Evolutionary conservation across 495 filamentous ascomycete species (phyloP).

Genomic region (Xylaria longipes): DNA sequence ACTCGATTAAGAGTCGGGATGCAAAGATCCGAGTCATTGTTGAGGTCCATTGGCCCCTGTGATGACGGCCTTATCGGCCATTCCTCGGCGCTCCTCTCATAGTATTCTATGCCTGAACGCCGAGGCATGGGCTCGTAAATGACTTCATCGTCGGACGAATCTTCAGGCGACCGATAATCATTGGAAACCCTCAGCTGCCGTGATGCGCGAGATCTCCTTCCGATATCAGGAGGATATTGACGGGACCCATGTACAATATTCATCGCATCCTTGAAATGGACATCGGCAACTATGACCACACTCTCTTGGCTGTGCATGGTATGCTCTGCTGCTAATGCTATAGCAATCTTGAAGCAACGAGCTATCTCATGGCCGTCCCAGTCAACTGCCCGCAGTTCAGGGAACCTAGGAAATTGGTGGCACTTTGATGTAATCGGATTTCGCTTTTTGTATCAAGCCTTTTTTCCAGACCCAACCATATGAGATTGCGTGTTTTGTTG

Average conservation of each 20-base stretch:
- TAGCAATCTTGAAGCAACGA: constrained; percentile 11
- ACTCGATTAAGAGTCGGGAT: not conserved
- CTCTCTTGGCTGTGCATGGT: not conserved
- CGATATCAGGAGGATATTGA: too few species aligned
- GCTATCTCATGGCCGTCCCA: not conserved
- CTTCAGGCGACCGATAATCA: too few species aligned
- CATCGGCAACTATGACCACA: not conserved
- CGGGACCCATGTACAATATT: constrained; percentile 6
- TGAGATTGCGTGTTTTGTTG: not conserved
- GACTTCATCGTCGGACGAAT: too few species aligned
- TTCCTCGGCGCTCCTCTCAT: too few species aligned
- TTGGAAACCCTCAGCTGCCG: too few species aligned
- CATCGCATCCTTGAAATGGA: constrained; percentile 3
- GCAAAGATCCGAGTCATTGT: not conserved
- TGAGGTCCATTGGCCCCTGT: not conserved
- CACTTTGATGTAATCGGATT: not conserved
- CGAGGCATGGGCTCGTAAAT: too few species aligned
- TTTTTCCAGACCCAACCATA: not conserved
- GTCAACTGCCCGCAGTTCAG: not conserved
- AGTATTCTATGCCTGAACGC: too few species aligned
- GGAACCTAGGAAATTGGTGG: not conserved
- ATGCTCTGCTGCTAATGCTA: not conserved
- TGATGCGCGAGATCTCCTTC: too few species aligned
- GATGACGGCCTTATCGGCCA: too few species aligned
- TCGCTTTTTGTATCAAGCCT: too few species aligned